These are phyloP conservation scores for Ophiocordyceps polyrhachis-furcata DNA, from an alignment of 2,329 filamentous ascomycete species.

Conservation along the genomic window DNA sequence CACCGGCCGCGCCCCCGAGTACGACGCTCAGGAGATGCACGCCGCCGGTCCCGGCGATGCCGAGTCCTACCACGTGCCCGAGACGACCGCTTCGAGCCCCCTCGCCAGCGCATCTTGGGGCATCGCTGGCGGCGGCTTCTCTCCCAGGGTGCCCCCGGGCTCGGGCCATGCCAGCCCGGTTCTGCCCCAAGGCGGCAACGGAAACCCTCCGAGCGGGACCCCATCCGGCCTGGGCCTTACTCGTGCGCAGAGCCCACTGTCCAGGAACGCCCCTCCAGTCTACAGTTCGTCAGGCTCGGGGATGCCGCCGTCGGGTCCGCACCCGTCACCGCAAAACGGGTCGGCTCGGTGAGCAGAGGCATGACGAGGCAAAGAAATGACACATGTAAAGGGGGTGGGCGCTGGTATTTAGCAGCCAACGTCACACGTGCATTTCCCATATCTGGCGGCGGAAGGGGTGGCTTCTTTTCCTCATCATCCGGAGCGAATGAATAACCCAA, in stretches of 20 bases:
- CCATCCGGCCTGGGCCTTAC: slow-evolving; percentile 1
- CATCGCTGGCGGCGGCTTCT: not conserved
- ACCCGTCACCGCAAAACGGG: slow-evolving; percentile 1
- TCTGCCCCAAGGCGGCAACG: slow-evolving; percentile 4
- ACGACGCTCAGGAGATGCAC: slow-evolving; percentile 4
- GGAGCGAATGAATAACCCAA: not conserved
- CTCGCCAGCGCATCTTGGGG: slow-evolving; percentile 1
- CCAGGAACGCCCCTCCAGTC: not conserved
- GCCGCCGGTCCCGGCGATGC: slow-evolving; percentile 3
- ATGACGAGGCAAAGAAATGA: not conserved
- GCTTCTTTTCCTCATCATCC: not conserved
- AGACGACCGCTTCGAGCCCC: slow-evolving; percentile 4
- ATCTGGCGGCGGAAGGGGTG: too few species aligned
- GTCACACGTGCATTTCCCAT: not conserved
- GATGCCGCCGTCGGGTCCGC: not conserved
- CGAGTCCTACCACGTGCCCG: slow-evolving; percentile 6
- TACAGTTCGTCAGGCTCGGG: slow-evolving; percentile 1
- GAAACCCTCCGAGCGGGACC: not conserved
- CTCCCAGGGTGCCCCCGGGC: not conserved
- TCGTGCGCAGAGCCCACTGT: slow-evolving; percentile 1
- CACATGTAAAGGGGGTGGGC: not conserved
- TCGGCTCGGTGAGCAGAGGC: not conserved
- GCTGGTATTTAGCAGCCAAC: not conserved
- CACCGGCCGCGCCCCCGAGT: slow-evolving; percentile 9
- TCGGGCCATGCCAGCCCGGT: slow-evolving; percentile 1